phyloP scores from a whole-genome alignment of 2,329 filamentous ascomycete species.

The Aaosphaeria pasadenensis region DNA sequence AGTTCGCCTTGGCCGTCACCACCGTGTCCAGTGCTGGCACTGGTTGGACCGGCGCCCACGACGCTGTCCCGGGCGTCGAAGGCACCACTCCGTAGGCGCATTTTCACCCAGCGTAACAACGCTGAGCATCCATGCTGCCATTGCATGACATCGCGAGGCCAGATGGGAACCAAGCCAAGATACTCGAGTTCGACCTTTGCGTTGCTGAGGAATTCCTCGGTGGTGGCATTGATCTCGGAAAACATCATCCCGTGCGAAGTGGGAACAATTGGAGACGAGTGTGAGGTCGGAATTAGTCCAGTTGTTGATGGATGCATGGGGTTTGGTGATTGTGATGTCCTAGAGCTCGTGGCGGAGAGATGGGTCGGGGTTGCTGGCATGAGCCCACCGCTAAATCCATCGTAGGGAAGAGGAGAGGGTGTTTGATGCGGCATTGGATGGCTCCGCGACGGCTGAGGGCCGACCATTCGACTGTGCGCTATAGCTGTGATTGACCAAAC shows the following conservation, averaged over 20 bases:
- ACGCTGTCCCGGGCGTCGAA: slow-evolving; percentile 13
- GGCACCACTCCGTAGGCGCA: slow-evolving; percentile 18
- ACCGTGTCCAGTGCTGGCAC: slow-evolving; percentile 8
- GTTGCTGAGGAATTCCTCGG: slow-evolving; percentile 22
- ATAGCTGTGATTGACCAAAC: slow-evolving; percentile 34
- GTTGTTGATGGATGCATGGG: slow-evolving; percentile 8
- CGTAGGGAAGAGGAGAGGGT: slow-evolving; percentile 12
- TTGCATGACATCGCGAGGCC: slow-evolving; percentile 15
- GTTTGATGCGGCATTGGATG: slow-evolving; percentile 7
- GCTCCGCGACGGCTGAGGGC: slow-evolving; percentile 6
- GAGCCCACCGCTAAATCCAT: slow-evolving; percentile 1
- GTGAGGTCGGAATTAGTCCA: slow-evolving; percentile 8
- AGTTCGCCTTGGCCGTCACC: slow-evolving; percentile 27
- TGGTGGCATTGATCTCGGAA: slow-evolving; percentile 17
- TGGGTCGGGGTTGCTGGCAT: slow-evolving; percentile 5
- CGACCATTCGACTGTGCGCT: slow-evolving; percentile 16
- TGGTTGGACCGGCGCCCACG: slow-evolving; percentile 7
- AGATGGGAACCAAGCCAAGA: slow-evolving; percentile 10
- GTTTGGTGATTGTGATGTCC: slow-evolving; percentile 7
- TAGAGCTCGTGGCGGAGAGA: slow-evolving; percentile 4
- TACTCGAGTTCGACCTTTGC: slow-evolving; percentile 15
- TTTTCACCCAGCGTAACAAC: slow-evolving; percentile 31
- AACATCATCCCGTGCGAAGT: slow-evolving; percentile 15
- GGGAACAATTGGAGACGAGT: slow-evolving; percentile 13
- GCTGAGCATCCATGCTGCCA: slow-evolving; percentile 28